Evolutionary conservation across 768 basidiomycete species (phyloP).

Genomic region (Paxillus ammoniavirescens): DNA sequence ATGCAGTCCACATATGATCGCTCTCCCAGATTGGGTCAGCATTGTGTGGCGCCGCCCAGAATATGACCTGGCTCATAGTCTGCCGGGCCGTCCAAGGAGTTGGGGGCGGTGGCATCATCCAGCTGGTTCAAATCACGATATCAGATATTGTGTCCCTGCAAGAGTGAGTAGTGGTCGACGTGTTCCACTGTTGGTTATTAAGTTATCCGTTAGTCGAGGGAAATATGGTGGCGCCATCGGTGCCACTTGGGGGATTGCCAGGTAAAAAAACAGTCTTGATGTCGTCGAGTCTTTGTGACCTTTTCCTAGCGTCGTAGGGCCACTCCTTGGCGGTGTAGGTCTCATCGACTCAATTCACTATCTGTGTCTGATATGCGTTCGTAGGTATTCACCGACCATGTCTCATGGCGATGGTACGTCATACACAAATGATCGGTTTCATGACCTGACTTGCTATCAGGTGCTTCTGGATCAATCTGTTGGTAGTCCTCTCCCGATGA

Average conservation of each 20-base stretch:
- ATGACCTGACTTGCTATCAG: conserved; percentile 15
- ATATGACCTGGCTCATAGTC: conserved; percentile 41
- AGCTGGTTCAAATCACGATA: conserved; percentile 37
- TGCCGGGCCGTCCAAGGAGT: conserved; percentile 43
- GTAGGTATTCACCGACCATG: conserved; percentile 34
- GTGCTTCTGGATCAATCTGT: conserved; percentile 39
- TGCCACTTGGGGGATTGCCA: conserved; percentile 41
- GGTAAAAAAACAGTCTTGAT: conserved; percentile 15
- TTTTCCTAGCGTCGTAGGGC: conserved; percentile 38
- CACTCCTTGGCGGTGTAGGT: conserved; percentile 39
- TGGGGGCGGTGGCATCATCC: conserved; percentile 39
- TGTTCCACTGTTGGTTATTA: neutral
- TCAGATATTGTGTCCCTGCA: conserved; percentile 38
- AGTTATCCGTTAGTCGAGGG: conserved; percentile 31
- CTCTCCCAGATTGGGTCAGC: conserved; percentile 34
- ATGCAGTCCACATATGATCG: neutral
- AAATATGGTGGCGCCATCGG: conserved; percentile 38
- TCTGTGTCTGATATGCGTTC: neutral
- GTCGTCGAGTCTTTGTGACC: neutral
- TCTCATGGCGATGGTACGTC: conserved; percentile 40
- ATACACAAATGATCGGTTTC: neutral
- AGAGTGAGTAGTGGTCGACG: conserved; percentile 23
- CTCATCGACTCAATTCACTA: neutral
- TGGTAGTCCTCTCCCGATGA: conserved; percentile 1
- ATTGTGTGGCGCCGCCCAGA: conserved; percentile 44